Percentiles rank a stretch among this genome's conserved stretches.
Conservation (phyloP, 257 asterid species). For the Nicotiana tomentosiformis region DNA sequence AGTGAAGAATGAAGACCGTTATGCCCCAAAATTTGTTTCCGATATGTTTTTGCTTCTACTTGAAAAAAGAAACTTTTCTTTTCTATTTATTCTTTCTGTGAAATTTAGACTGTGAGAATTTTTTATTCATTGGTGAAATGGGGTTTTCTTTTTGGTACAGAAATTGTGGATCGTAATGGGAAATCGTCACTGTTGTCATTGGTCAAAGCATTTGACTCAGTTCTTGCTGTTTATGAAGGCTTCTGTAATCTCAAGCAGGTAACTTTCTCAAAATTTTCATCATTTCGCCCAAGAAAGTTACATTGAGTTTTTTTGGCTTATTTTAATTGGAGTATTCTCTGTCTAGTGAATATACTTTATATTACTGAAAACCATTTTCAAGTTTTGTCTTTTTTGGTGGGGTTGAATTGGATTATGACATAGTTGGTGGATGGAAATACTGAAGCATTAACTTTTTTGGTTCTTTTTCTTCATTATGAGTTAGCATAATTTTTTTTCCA, state of each 20-base stretch:
- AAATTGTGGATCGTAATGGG: slow-evolving; percentile 88
- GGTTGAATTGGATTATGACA: not conserved
- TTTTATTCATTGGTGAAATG: slow-evolving; percentile 1
- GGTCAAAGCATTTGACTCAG: slow-evolving; percentile 83
- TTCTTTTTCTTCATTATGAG: slow-evolving; percentile 12
- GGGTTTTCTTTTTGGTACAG: slow-evolving; percentile 30
- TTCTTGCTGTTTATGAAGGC: slow-evolving; percentile 91
- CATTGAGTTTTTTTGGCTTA: not conserved
- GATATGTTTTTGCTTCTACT: not conserved
- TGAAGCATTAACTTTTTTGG: slow-evolving; percentile 17
- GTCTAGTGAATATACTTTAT: not conserved
- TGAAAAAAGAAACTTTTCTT: not conserved
- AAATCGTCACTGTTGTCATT: slow-evolving; percentile 74
- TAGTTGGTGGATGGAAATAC: slow-evolving; percentile 42
- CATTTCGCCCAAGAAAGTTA: not conserved
- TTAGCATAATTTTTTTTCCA: not conserved
- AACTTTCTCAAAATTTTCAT: not conserved
- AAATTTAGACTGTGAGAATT: not conserved
- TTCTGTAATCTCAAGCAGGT: slow-evolving; percentile 97
- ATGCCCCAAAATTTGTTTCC: not conserved
- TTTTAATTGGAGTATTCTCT: not conserved
- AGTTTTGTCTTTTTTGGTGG: not conserved
- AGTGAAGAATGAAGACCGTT: too few species aligned
- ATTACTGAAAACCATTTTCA: not conserved
- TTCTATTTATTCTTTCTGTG: not conserved